These are phyloP conservation scores for Colletotrichum simmondsii DNA, from an alignment of 2,329 filamentous ascomycete species.

Conservation along the genomic window DNA sequence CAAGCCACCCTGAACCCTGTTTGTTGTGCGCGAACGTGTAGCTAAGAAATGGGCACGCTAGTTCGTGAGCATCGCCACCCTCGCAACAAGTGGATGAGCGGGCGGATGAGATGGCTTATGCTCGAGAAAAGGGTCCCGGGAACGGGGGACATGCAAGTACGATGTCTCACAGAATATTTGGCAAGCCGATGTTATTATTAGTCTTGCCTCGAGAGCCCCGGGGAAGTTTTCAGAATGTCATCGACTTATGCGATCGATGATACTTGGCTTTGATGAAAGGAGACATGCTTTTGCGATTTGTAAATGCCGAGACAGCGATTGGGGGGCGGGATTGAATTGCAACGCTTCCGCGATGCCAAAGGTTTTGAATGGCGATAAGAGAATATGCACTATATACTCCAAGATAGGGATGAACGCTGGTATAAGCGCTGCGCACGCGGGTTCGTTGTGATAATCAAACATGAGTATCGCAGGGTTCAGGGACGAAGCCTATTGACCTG, in stretches of 20 bases:
- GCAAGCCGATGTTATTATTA: background rate
- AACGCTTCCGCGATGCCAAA: constrained; percentile 15
- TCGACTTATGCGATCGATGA: background rate
- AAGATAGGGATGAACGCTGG: constrained; percentile 16
- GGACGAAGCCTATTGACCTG: background rate
- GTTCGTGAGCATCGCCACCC: constrained; percentile 1
- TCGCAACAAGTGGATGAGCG: background rate
- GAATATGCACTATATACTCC: background rate
- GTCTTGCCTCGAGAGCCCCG: too few relatives aligned
- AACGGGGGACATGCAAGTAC: background rate
- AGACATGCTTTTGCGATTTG: background rate
- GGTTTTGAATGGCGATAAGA: constrained; percentile 12
- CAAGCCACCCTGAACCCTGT: constrained; percentile 27
- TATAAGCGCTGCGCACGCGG: constrained; percentile 1
- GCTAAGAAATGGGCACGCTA: constrained; percentile 16
- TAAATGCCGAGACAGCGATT: background rate
- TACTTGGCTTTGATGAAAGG: background rate
- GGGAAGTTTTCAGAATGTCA: background rate
- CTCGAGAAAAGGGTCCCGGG: background rate
- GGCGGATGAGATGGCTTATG: constrained; percentile 18
- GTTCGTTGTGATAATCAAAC: constrained; percentile 2
- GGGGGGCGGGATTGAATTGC: background rate
- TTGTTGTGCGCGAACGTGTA: constrained; percentile 14
- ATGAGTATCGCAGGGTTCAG: background rate
- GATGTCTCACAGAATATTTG: background rate